Conservation (phyloP, 163 green algal species). For the Volvox carteri region DNA sequence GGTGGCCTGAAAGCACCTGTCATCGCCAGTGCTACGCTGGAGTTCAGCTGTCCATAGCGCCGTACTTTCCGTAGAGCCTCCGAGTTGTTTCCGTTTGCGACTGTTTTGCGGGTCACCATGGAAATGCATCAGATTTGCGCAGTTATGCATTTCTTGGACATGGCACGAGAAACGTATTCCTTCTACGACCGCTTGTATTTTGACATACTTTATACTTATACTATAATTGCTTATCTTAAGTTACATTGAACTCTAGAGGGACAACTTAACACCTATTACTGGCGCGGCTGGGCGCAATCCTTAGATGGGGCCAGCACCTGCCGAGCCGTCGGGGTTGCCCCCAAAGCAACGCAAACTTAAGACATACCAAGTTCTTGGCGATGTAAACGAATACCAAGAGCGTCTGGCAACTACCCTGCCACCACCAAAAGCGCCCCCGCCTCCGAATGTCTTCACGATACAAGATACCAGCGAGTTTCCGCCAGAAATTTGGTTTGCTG, state of each 20-base stretch:
- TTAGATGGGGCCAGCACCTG: conserved; percentile 33
- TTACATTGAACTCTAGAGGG: neutral
- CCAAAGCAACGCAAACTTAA: conserved; percentile 51
- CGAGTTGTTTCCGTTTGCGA: neutral
- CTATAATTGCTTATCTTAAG: neutral
- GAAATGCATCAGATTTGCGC: no score
- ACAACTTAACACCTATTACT: neutral
- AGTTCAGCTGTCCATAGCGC: neutral
- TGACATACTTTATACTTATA: neutral
- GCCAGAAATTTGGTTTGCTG: conserved; percentile 57
- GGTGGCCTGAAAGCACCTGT: neutral
- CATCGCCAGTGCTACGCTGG: no score
- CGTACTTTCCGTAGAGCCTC: conserved; percentile 27
- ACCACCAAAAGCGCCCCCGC: conserved; percentile 24
- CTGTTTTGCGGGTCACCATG: neutral
- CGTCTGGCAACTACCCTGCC: conserved; percentile 27
- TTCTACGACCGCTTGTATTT: neutral
- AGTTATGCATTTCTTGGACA: neutral
- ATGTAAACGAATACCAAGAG: conserved; percentile 51
- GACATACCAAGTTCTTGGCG: conserved; percentile 58
- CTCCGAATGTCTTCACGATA: conserved; percentile 43
- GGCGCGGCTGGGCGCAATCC: neutral
- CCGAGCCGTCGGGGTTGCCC: conserved; percentile 14
- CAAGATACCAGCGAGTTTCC: conserved; percentile 45
- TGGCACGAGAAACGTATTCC: neutral